Percentiles rank a stretch among this genome's conserved stretches.
Evolutionary conservation across 257 asterid genomes (phyloP).

Genomic region (Fraxinus quadrangulata): DNA sequence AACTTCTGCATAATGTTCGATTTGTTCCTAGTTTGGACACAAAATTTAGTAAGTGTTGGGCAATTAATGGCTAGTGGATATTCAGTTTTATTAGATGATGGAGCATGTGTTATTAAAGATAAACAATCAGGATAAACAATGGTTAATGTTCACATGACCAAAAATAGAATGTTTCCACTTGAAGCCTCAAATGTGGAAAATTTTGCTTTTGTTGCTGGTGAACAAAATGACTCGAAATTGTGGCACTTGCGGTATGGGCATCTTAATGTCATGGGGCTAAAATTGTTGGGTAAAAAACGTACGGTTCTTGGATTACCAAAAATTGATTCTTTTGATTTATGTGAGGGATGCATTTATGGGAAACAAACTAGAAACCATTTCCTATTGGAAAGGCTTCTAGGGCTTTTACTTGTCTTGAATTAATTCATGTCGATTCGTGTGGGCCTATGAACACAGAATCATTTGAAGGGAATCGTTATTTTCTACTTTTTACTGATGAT

Average conservation of each 20-base stretch:
- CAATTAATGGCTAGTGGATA: background rate
- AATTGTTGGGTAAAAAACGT: background rate
- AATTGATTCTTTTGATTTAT: background rate
- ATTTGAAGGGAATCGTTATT: background rate
- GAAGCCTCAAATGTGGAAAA: background rate
- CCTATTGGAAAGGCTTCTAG: too few relatives aligned
- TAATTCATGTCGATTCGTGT: too few relatives aligned
- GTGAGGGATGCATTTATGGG: too few relatives aligned
- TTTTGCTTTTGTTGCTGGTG: background rate
- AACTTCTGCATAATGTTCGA: background rate
- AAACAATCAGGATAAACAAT: background rate
- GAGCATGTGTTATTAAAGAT: background rate
- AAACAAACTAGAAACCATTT: too few relatives aligned
- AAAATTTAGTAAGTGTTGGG: background rate
- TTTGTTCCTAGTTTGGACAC: background rate
- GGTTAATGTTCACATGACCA: background rate
- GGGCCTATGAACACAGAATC: background rate
- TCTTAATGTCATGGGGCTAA: slow-evolving; percentile 4
- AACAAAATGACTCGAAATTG: background rate
- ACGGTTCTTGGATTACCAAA: slow-evolving; percentile 12
- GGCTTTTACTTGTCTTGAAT: too few relatives aligned
- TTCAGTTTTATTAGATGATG: slow-evolving; percentile 9
- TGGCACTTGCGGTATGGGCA: slow-evolving; percentile 28
- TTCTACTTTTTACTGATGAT: slow-evolving; percentile 7
- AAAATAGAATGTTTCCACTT: slow-evolving; percentile 11